Percentiles rank a stretch among this genome's conserved stretches.
phyloP scores from a whole-genome alignment of 1,284 basidiomycete genomes.

The Leccinum pseudoinsigne region DNA sequence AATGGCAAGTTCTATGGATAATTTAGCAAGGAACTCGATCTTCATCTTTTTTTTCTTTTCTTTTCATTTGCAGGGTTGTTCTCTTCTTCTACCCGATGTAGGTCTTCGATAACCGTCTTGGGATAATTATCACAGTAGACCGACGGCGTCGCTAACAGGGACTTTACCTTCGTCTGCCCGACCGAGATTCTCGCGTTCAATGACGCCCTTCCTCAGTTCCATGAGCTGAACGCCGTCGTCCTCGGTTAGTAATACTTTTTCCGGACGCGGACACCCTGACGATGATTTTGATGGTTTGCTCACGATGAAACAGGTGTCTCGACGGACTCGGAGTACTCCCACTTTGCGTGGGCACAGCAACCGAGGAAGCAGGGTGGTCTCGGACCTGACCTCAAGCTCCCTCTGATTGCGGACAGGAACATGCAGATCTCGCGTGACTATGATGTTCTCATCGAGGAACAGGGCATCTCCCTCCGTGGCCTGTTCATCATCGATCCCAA shows the following conservation, averaged over 20 bases:
- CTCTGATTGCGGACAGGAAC: conserved; percentile 72
- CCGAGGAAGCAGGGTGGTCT: conserved; percentile 83
- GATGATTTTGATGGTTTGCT: not conserved
- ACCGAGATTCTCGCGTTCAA: conserved; percentile 95
- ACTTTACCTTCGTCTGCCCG: conserved; percentile 88
- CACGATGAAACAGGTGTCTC: conserved; percentile 55
- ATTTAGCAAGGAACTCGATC: not conserved
- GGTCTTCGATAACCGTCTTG: conserved; percentile 28
- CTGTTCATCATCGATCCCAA: conserved; percentile 91
- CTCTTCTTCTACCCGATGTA: conserved; percentile 84
- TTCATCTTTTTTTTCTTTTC: conserved; percentile 15
- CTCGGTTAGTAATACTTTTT: conserved; percentile 51
- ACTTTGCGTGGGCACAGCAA: conserved; percentile 84
- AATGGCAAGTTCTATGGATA: conserved; percentile 59
- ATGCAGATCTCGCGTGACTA: conserved; percentile 77
- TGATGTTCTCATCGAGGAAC: conserved; percentile 83
- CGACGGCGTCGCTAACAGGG: conserved; percentile 40
- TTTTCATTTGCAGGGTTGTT: conserved; percentile 54
- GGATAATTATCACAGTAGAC: not conserved
- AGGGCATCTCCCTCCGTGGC: conserved; percentile 83
- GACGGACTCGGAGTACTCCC: conserved; percentile 87
- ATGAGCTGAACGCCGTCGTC: conserved; percentile 70
- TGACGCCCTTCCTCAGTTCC: conserved; percentile 75
- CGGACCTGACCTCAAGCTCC: conserved; percentile 82
- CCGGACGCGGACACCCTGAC: not conserved